Evolutionary conservation across 768 basidiomycete species (phyloP), one percentile per base, ranked within the genome.

Genomic region (Pholiota conissans): DNA sequence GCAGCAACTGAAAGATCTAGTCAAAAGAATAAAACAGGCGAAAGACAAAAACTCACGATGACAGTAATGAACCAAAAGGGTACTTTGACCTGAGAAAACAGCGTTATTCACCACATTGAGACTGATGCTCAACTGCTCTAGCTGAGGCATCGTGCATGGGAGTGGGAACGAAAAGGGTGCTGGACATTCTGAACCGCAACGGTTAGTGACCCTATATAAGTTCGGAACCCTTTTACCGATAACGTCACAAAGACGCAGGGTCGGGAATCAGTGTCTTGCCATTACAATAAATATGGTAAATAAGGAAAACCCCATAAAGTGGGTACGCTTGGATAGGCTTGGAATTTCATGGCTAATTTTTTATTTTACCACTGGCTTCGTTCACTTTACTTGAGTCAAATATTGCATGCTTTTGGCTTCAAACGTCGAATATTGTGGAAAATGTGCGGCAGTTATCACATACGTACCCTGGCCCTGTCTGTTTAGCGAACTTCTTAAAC

Each of bases 11-110:
- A 18, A 24, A 42, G 24, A 42, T 32, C 39, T n/a, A 3, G 20
- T 42, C 40, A 42, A 5, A 16, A n/a, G 18, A 5, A 42, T 18
- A 7, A 20, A 14, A 52, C 8, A 11, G 22, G 11, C 9, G 18
- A 10, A 47, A 16, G 49, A 32, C 26, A 53, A 45, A 26, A 10
- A 56, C 67, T 49, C 29, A 66, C 69, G 49, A 55, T 70, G 69
- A 39, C 62, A 66, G 47, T 62, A 70, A 40, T 62, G 63, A 7
- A 66, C 61, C 10, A 65, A 46, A 29, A 60, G 37, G 30, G 54
- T 52, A 32, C 52, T 49, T n/a, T 49, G 54, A 37, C 37, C 34
- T 10, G 57, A 56, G 34, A 46, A 37, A 51, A 39, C 39, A 18
- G 56, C 45, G 52, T 52, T 45, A 22, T 56, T 58, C 20, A 42